phyloP scores from a whole-genome alignment of 2,329 filamentous ascomycete species.

The Ophiostoma piceae region DNA sequence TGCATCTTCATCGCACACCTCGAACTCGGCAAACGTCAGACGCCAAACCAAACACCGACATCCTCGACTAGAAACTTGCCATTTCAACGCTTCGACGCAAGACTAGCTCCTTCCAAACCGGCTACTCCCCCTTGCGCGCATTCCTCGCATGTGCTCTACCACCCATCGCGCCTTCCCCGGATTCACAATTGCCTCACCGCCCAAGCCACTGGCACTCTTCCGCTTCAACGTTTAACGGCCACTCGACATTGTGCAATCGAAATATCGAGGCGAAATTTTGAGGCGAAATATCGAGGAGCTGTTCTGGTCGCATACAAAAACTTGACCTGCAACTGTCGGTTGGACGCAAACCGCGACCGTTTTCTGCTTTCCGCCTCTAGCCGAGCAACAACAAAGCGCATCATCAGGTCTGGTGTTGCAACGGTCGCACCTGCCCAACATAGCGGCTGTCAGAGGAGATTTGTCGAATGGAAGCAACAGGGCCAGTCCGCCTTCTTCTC shows the following conservation, averaged over 20 bases:
- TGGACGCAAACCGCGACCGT: background rate
- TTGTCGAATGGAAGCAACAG: background rate
- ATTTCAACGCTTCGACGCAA: no score
- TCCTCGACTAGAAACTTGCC: background rate
- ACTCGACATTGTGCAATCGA: background rate
- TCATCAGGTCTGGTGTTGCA: slow-evolving; percentile 8
- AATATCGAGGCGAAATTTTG: background rate
- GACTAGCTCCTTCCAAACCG: background rate
- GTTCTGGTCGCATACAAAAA: background rate
- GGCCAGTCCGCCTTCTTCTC: no score
- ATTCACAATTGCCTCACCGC: background rate
- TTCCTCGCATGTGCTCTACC: background rate
- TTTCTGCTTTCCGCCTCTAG: background rate
- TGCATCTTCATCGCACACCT: background rate
- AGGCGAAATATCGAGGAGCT: background rate
- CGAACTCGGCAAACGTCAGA: background rate
- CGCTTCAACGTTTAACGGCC: background rate
- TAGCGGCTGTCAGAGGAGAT: slow-evolving; percentile 3
- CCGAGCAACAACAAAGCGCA: background rate
- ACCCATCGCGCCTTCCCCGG: slow-evolving; percentile 1
- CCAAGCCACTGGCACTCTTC: background rate
- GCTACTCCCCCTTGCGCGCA: background rate
- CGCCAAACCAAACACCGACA: background rate
- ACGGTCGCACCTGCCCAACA: slow-evolving; percentile 11
- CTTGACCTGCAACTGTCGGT: background rate